A percentile compares a stretch with the other conserved stretches of the same genome.
These are phyloP conservation scores for Claviceps digitariae DNA, from an alignment of 2,329 filamentous ascomycete genomes.

Conservation along the genomic window DNA sequence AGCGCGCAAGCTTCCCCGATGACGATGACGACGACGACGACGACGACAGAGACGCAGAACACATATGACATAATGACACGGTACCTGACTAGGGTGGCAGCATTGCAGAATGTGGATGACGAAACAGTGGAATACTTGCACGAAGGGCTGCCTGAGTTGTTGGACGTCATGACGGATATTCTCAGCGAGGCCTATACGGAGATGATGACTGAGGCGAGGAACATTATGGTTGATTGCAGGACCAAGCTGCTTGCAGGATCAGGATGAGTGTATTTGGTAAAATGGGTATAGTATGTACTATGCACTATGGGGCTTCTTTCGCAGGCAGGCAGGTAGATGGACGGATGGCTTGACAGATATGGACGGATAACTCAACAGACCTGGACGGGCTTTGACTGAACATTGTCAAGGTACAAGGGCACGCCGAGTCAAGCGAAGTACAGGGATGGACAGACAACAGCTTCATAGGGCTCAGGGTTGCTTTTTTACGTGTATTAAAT, in stretches of 20 bases:
- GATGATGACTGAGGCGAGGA: slow-evolving; percentile 61
- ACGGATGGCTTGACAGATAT: no score
- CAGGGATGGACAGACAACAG: no score
- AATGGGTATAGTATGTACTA: not conserved
- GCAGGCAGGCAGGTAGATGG: no score
- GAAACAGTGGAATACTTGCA: slow-evolving; percentile 55
- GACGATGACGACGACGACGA: slow-evolving; percentile 13
- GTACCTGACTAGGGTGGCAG: slow-evolving; percentile 49
- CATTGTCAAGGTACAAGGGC: no score
- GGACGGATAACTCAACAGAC: no score
- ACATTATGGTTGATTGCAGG: not conserved
- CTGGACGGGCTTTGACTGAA: no score
- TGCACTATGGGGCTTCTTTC: no score
- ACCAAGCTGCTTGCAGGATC: not conserved
- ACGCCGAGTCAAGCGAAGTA: no score
- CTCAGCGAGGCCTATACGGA: slow-evolving; percentile 43
- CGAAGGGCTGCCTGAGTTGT: slow-evolving; percentile 30
- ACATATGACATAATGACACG: slow-evolving; percentile 24
- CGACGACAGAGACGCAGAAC: slow-evolving; percentile 6
- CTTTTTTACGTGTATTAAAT: no score
- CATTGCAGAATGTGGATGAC: slow-evolving; percentile 56
- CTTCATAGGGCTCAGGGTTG: no score
- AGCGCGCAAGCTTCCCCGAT: slow-evolving; percentile 21
- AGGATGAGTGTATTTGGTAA: not conserved
- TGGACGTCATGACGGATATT: slow-evolving; percentile 29